phyloP scores from a whole-genome alignment of 495 filamentous ascomycete species.

The Podospora appendiculata region DNA sequence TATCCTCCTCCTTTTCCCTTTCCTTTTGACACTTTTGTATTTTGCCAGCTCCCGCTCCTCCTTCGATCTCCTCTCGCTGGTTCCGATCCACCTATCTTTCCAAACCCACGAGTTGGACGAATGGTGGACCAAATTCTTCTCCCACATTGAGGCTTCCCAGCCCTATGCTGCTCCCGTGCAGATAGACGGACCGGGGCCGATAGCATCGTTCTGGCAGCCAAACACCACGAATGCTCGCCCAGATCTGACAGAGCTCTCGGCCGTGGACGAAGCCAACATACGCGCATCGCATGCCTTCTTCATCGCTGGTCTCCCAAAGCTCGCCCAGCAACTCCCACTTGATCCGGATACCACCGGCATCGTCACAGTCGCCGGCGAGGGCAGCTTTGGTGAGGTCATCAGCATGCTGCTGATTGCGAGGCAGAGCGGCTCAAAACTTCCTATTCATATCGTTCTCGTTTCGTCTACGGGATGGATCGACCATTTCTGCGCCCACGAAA shows the following conservation, averaged over 20 bases:
- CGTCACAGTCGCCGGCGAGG: slow-evolving; percentile 34
- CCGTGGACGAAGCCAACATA: neutral
- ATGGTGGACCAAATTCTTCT: slow-evolving; percentile 14
- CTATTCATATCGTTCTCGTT: slow-evolving; percentile 52
- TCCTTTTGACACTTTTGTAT: too few species aligned
- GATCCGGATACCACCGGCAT: slow-evolving; percentile 42
- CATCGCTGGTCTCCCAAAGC: slow-evolving; percentile 26
- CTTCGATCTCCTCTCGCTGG: too few species aligned
- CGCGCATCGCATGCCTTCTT: slow-evolving; percentile 32
- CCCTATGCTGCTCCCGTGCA: neutral
- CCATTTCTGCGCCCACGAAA: slow-evolving; percentile 41
- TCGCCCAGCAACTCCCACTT: slow-evolving; percentile 35
- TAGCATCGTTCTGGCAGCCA: slow-evolving; percentile 3
- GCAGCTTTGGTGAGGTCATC: slow-evolving; percentile 27
- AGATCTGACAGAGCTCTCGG: neutral
- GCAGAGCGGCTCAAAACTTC: slow-evolving; percentile 45
- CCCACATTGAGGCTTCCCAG: slow-evolving; percentile 6
- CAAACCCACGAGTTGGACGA: too few species aligned
- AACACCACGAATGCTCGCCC: neutral
- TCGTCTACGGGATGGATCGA: slow-evolving; percentile 41
- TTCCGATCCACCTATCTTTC: too few species aligned
- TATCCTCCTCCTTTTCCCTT: too few species aligned
- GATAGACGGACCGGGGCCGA: neutral
- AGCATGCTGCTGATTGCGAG: slow-evolving; percentile 52
- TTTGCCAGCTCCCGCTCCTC: too few species aligned